These are phyloP conservation scores for Wickerhamiella australiensis DNA, from an alignment of 805 yeast species.

Conservation along the genomic window DNA sequence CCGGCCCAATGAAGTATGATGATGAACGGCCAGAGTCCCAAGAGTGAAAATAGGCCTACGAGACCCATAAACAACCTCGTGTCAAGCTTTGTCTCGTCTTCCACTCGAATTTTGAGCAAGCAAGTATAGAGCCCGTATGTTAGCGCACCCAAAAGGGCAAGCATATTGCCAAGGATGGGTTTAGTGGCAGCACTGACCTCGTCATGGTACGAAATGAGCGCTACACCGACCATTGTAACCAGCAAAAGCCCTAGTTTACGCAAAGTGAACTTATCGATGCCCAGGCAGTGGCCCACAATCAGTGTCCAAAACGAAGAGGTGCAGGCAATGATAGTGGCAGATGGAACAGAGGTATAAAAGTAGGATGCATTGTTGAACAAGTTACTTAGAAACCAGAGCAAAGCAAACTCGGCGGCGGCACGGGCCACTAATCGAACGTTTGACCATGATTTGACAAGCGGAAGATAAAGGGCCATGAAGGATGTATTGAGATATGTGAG, in stretches of 20 bases:
- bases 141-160: conserved; percentile 78
- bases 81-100: conserved; percentile 62
- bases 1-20: conserved; percentile 50
- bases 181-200: conserved; percentile 22
- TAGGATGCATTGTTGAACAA: conserved; percentile 78
- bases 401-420: conserved; percentile 68
- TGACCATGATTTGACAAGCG: conserved; percentile 24
- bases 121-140: conserved; percentile 88
- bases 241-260: conserved; percentile 58
- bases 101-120: conserved; percentile 58
- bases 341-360: conserved; percentile 81
- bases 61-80: conserved; percentile 88
- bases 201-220: conserved; percentile 54
- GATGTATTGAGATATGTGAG: conserved; percentile 88
- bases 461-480: conserved; percentile 63
- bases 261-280: conserved; percentile 55
- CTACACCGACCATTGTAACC: conserved; percentile 65
- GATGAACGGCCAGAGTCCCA: conserved; percentile 73
- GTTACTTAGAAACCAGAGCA: conserved; percentile 85
- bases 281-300: conserved; percentile 58
- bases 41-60: conserved; percentile 73
- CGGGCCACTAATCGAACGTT: conserved; percentile 48
- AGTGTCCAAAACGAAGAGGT: conserved; percentile 91
- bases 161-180: conserved; percentile 50
- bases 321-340: conserved; percentile 85